Conservation (phyloP, 306 rosid genomes). For the Sesbania bispinosa region DNA sequence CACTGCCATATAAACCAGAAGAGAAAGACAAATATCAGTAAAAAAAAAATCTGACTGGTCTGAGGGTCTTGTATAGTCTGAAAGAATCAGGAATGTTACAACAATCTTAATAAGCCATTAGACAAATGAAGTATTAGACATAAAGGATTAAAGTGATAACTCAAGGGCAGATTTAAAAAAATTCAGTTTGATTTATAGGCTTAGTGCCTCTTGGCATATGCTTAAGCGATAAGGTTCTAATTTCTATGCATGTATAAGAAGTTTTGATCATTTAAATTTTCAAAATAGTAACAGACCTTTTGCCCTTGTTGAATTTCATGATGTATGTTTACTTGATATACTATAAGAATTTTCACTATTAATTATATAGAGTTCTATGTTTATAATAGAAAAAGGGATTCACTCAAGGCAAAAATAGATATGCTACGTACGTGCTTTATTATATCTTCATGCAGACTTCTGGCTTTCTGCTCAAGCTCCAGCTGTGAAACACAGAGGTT, state of each 20-base stretch:
- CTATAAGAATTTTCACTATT: background rate
- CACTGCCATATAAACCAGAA: too few relatives aligned
- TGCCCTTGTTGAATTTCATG: constrained; percentile 9
- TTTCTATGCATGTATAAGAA: background rate
- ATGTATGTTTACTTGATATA: constrained; percentile 1
- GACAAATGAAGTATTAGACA: background rate
- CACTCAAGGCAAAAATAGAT: constrained; percentile 14
- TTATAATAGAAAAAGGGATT: constrained; percentile 7
- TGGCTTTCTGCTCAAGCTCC: constrained; percentile 75
- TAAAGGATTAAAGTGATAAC: background rate
- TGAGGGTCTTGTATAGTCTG: background rate
- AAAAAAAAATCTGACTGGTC: background rate
- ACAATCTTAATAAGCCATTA: background rate
- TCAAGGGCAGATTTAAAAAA: constrained; percentile 19
- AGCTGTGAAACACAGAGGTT: constrained; percentile 42
- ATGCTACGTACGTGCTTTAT: constrained; percentile 56
- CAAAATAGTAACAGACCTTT: constrained; percentile 5
- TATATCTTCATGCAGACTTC: constrained; percentile 64
- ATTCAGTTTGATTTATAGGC: constrained; percentile 2
- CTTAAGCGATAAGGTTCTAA: background rate
- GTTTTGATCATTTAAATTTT: background rate
- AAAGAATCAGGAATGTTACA: background rate
- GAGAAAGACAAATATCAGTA: too few relatives aligned
- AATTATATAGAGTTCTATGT: constrained; percentile 6
- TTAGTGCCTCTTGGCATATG: background rate